A percentile compares a stretch with the other conserved stretches of the same genome.
Conservation (phyloP, 208 protist species). For the Trypanosoma caninum region DNA sequence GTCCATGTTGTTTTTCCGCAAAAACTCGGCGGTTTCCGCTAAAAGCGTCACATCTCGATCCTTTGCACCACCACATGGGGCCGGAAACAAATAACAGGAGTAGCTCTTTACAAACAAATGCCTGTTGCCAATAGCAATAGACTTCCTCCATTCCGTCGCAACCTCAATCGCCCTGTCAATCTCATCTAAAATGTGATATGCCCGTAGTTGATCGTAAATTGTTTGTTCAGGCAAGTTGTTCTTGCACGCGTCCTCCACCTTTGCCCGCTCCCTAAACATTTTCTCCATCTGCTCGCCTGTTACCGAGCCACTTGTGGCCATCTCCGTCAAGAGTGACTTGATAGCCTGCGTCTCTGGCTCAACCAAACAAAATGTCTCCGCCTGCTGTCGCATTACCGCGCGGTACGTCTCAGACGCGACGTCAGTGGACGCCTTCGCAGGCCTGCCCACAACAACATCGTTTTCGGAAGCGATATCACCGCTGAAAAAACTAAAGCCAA, state of each 20-base stretch:
- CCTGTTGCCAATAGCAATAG: background rate
- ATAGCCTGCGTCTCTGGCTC: background rate
- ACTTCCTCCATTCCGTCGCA: background rate
- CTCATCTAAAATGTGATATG: conserved; percentile 1
- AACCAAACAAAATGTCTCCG: background rate
- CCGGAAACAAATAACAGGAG: conserved; percentile 53
- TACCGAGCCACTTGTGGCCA: background rate
- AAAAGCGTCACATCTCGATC: conserved; percentile 28
- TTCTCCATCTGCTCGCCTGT: background rate
- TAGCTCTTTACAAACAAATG: conserved; percentile 42
- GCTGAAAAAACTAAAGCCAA: conserved; percentile 60
- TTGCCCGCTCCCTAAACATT: background rate
- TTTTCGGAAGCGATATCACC: background rate
- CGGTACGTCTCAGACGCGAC: conserved; percentile 1
- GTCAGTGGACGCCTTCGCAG: background rate
- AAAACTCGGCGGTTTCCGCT: conserved; percentile 43
- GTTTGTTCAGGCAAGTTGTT: background rate
- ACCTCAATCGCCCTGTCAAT: conserved; percentile 3
- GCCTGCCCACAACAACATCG: background rate
- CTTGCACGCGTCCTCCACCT: background rate
- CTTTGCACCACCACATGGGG: conserved; percentile 10
- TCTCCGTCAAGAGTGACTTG: background rate
- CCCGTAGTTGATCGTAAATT: conserved; percentile 1
- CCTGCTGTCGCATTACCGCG: background rate
- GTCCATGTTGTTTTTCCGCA: conserved; percentile 64